Base-by-base conservation (phyloP, 768 basidiomycete genomes). In the Pleurotus sapidus region DNA sequence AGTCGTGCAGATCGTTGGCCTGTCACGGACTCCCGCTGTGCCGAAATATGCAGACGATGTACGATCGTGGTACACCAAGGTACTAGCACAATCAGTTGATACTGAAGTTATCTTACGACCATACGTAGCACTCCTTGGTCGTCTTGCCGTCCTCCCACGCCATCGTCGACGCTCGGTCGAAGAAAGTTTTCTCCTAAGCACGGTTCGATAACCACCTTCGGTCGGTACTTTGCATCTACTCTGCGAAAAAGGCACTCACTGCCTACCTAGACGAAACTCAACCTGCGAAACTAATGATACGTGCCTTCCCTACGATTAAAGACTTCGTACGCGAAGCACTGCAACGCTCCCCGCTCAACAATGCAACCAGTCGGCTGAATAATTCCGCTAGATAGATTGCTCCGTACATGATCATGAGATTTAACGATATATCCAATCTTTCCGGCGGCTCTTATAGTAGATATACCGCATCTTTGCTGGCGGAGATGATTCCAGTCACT, bases 1-100 rank as follows among this genome's bases (percentile, higher is more conserved):
- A 3, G 79, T 95, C 4, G 77, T 95, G 37, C 92, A 95, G 65
- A 84, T 97, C 20, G 80, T 92, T 12, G 92, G 92, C 9, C 77
- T 81, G 47, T 77, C 81, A 46, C 80, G 73, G 48, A 69, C 82
- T 49, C 88, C 87, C 0, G 59, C 76, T 24, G 74, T 77, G 39
- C 86, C 87, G 17, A 77, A 77, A 59, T 77, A 84, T 49, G 68
- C 79, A 8, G 80, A 84, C 9, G 82, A 79, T 9, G 76, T 88
- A 25, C 76, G 82, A 40, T 64, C 70, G 15, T 96, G 93, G 93
- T 95, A 93, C 74, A 74, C 76, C 57, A 76, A 85, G 69, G 91
- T 89, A 59, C 77, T 47, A 8, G 53, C 18, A 38, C 14, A 15
- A 23, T 46, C 8, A 8, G 24, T 23, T 9, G 6, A 53, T 23